Percentiles rank a stretch among this genome's conserved stretches.
Evolutionary conservation across 371 early-diverging fungal genomes (phyloP).

Genomic region (Lichtheimia ramosa): DNA sequence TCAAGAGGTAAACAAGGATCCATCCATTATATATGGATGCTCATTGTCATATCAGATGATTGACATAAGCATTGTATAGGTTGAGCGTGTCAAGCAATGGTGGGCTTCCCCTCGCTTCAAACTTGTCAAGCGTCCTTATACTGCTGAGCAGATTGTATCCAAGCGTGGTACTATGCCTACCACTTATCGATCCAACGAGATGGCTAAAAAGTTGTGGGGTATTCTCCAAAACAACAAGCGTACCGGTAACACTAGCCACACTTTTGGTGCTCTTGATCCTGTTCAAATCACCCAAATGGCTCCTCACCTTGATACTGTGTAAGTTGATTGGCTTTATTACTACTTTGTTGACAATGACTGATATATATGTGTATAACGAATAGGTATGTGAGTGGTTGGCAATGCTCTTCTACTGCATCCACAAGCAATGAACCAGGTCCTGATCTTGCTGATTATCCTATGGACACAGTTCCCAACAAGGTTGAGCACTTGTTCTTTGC

Average conservation of each 20-base stretch:
- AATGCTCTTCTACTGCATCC: slow-evolving; percentile 97
- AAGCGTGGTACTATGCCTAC: slow-evolving; percentile 86
- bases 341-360: background rate
- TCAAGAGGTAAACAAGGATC: slow-evolving; percentile 39
- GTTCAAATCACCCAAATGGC: slow-evolving; percentile 96
- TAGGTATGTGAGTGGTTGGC: slow-evolving; percentile 96
- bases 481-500: slow-evolving; percentile 98
- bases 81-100: slow-evolving; percentile 86
- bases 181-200: slow-evolving; percentile 81
- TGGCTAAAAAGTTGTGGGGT: slow-evolving; percentile 94
- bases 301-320: slow-evolving; percentile 91
- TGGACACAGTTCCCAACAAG: slow-evolving; percentile 99
- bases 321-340: background rate
- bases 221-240: slow-evolving; percentile 80
- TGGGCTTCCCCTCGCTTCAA: slow-evolving; percentile 88
- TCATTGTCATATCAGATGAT: background rate
- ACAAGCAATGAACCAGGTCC: slow-evolving; percentile 98
- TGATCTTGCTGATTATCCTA: slow-evolving; percentile 98
- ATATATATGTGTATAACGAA: background rate
- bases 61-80: background rate
- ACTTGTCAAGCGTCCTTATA: slow-evolving; percentile 86
- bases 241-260: slow-evolving; percentile 82
- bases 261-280: slow-evolving; percentile 87
- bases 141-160: slow-evolving; percentile 86
- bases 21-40: no score